Evolutionary conservation across 441 rosid genomes (phyloP), one percentile per base, ranked within the genome.

Genomic region (Daphne laureola): DNA sequence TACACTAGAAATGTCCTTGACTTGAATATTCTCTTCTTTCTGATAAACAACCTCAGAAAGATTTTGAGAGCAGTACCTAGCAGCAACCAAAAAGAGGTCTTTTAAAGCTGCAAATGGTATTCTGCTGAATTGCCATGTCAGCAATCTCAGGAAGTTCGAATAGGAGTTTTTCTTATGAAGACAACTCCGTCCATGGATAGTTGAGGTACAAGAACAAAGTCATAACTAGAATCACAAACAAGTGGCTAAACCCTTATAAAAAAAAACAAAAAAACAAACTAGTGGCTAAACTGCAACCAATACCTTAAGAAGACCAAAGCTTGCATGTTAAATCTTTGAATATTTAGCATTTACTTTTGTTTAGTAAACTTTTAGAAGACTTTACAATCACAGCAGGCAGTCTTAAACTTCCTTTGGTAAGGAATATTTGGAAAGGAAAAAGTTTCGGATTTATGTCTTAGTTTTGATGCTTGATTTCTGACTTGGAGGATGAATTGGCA

Each of bases 41-140:
- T 4, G 26, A 26, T 31, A 51, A 18, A 14, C 16, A 17, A 2
- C 54, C 57, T 36, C 31, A 18, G 44, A 40, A 35, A 52, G 38
- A 57, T 44, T 42, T 15, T 43, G 36, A 14, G 21, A 46, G 43
- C 14, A 14, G 43, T 52, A 16, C 15, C 7, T 9, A 42, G 8
- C 36, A 26, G 40, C 43, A 56, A 42, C 63, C 17, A 15, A 12
- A 43, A 11, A 27, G 21, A 55, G 44, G 12, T 26, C 12, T n/a
- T 41, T 17, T 5, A 47, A 41, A 55, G 66, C 54, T 53, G 15
- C 4, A 43, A 16, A 16, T 40, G 55, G 27, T 40, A 44, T 49
- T 51, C 40, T 38, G 25, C 26, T 17, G 27, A 17, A 9, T 38
- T 51, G 17, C 42, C 44, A 9, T 41, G 8, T 18, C 3, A 11